Conservation (phyloP, 2,329 filamentous ascomycete species). For the Sclerotinia trifoliorum region DNA sequence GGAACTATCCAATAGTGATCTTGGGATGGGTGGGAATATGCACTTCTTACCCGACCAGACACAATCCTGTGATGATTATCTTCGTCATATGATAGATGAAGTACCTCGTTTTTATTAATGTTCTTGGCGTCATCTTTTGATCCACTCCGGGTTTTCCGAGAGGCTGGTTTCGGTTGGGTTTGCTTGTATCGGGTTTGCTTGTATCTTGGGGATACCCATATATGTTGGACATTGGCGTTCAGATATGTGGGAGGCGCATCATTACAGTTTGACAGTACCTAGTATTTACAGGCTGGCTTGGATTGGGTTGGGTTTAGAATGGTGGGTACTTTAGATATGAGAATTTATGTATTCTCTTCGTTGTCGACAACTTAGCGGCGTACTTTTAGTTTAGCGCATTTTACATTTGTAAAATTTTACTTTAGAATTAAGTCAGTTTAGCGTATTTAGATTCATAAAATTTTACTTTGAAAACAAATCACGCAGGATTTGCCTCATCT, state of each 20-base stretch:
- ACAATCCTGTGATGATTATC: not conserved
- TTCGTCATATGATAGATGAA: not conserved
- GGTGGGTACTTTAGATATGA: not conserved
- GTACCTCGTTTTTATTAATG: not conserved
- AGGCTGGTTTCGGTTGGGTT: not conserved
- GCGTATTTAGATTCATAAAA: not conserved
- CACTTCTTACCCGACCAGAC: not conserved
- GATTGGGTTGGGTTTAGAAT: not conserved
- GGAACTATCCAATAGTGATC: constrained; percentile 40
- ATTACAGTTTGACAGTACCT: not conserved
- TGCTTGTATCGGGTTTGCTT: not conserved
- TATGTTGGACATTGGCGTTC: constrained; percentile 7
- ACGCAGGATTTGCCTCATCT: not conserved
- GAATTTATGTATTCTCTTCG: not conserved
- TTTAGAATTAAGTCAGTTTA: not conserved
- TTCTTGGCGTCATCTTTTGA: not conserved
- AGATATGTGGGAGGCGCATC: not conserved
- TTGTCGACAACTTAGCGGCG: no score
- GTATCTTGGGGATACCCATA: constrained; percentile 2
- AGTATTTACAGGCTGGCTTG: not conserved
- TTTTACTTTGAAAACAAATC: not conserved
- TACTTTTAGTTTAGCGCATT: not conserved
- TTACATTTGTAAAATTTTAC: not conserved
- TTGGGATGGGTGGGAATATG: constrained; percentile 23
- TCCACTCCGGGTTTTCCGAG: not conserved